phyloP scores from a whole-genome alignment of 805 yeast species.

The Pichia californica region DNA sequence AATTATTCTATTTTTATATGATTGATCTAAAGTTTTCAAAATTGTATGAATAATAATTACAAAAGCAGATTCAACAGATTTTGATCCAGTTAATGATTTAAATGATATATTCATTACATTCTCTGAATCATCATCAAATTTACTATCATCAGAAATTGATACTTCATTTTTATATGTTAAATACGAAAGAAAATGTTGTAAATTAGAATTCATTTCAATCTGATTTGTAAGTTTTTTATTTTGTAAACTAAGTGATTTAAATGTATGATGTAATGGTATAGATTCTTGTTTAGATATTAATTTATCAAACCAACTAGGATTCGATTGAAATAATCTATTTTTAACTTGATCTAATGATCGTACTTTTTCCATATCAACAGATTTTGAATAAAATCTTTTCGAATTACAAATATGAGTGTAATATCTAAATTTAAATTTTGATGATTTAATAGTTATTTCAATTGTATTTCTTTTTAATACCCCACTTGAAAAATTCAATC shows the following conservation, averaged over 20 bases:
- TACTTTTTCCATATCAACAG: not conserved
- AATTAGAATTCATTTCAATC: constrained; percentile 8
- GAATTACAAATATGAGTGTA: too few species aligned
- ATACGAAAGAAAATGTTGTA: constrained; percentile 11
- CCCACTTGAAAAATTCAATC: constrained; percentile 1
- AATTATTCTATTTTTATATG: constrained; percentile 5
- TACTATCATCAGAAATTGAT: not conserved
- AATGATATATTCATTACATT: constrained; percentile 2
- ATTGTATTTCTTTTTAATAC: not conserved
- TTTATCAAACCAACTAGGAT: constrained; percentile 9
- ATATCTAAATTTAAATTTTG: not conserved
- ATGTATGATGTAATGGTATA: constrained; percentile 5
- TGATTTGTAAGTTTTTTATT: not conserved
- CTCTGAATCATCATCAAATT: not conserved
- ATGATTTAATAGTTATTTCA: not conserved
- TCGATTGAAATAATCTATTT: not conserved
- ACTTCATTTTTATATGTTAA: not conserved
- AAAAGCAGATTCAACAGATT: constrained; percentile 23
- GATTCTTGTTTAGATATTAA: constrained; percentile 8
- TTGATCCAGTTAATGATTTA: constrained; percentile 13
- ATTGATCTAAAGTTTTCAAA: constrained; percentile 9
- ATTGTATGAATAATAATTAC: constrained; percentile 19
- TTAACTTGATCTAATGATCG: constrained; percentile 3
- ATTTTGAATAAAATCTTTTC: not conserved
- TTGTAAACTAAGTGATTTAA: not conserved